Conservation (phyloP, 805 yeast genomes). For the Wickerhamomyces ciferrii region DNA sequence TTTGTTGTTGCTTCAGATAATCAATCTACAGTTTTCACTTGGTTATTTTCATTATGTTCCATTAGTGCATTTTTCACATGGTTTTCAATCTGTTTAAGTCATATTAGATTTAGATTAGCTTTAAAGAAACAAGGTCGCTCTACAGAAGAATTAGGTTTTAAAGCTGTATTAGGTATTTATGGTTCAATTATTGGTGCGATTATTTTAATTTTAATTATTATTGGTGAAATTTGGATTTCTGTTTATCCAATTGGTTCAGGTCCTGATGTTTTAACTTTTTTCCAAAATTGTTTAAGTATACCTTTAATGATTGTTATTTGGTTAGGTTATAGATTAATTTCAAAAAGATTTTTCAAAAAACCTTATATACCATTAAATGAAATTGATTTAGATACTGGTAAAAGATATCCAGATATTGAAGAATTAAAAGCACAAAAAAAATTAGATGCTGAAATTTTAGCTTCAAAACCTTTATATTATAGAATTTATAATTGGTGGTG, state of each 20-base stretch:
- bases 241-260: conserved; percentile 51
- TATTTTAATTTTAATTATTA: conserved; percentile 53
- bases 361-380: conserved; percentile 37
- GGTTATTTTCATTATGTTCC: conserved; percentile 62
- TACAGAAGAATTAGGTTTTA: conserved; percentile 62
- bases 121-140: conserved; percentile 59
- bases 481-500: conserved; percentile 51
- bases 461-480: conserved; percentile 47
- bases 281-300: conserved; percentile 36
- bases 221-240: conserved; percentile 81
- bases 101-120: conserved; percentile 60
- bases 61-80: conserved; percentile 59
- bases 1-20: conserved; percentile 49
- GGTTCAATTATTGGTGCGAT: conserved; percentile 62
- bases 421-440: conserved; percentile 24
- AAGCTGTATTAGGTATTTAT: conserved; percentile 57
- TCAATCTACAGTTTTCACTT: conserved; percentile 51
- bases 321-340: conserved; percentile 20
- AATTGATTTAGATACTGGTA: conserved; percentile 60
- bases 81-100: conserved; percentile 55
- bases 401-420: conserved; percentile 58
- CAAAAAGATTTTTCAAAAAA: conserved; percentile 32
- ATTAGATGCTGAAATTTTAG: conserved; percentile 37
- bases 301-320: conserved; percentile 31
- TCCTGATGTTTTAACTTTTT: conserved; percentile 28